Conservation (phyloP, 192 early-diverging fungal species). For the Dissophora ornata region DNA sequence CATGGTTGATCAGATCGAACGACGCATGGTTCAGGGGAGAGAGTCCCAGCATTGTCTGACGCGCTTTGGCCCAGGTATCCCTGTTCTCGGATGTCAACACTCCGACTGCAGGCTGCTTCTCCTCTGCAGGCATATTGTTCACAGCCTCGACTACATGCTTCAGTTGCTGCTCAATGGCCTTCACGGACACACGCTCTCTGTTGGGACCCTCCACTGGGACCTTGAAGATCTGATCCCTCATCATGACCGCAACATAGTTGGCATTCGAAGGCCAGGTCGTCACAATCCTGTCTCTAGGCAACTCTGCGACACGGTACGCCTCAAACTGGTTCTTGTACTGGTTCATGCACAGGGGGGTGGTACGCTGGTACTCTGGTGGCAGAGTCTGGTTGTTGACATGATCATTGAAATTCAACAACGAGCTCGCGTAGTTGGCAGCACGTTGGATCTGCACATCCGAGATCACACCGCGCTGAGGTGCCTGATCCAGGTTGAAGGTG, state of each 20-base stretch:
- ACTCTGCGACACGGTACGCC: slow-evolving; percentile 78
- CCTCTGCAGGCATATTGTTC: slow-evolving; percentile 47
- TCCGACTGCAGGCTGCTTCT: slow-evolving; percentile 76
- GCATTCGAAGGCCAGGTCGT: slow-evolving; percentile 77
- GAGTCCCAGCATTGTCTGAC: slow-evolving; percentile 38
- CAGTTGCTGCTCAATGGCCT: slow-evolving; percentile 58
- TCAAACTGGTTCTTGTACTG: slow-evolving; percentile 92
- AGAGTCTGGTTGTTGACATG: slow-evolving; percentile 71
- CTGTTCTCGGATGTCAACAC: slow-evolving; percentile 88
- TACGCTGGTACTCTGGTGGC: slow-evolving; percentile 76
- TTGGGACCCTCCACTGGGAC: slow-evolving; percentile 78
- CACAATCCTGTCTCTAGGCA: slow-evolving; percentile 75
- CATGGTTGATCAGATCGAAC: slow-evolving; percentile 73
- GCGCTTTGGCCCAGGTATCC: slow-evolving; percentile 82
- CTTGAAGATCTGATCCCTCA: slow-evolving; percentile 84
- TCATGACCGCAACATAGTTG: slow-evolving; percentile 87
- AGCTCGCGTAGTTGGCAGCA: slow-evolving; percentile 78
- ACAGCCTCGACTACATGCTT: slow-evolving; percentile 59
- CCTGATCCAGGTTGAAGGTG: slow-evolving; percentile 51
- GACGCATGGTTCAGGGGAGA: slow-evolving; percentile 57
- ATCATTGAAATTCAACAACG: slow-evolving; percentile 81
- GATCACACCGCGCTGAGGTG: slow-evolving; percentile 61
- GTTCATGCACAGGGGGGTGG: slow-evolving; percentile 91
- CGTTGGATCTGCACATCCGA: slow-evolving; percentile 81
- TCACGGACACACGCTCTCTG: slow-evolving; percentile 71